phyloP scores from a whole-genome alignment of 768 basidiomycete species.

The Trametes maxima region DNA sequence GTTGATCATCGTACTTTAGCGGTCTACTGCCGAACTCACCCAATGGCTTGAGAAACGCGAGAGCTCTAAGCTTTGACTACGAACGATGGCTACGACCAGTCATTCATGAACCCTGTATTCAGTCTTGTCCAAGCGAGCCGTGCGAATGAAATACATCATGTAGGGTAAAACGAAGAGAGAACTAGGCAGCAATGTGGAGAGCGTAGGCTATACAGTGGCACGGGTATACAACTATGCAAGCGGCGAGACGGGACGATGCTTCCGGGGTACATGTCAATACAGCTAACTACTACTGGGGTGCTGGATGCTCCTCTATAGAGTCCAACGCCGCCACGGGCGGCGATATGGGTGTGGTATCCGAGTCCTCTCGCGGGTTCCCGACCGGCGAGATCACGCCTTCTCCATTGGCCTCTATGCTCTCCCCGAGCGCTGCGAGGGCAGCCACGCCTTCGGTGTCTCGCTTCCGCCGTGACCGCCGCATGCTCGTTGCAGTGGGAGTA shows the following conservation, averaged over 20 bases:
- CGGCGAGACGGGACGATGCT: background rate
- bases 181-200: slow-evolving; percentile 23
- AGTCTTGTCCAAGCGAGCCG: background rate
- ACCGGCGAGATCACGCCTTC: slow-evolving; percentile 1
- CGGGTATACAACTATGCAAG: slow-evolving; percentile 22
- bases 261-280: slow-evolving; percentile 17
- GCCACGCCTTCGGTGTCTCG: slow-evolving; percentile 20
- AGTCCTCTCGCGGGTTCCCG: slow-evolving; percentile 13
- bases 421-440: slow-evolving; percentile 17
- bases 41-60: slow-evolving; percentile 53
- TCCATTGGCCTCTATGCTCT: background rate
- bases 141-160: slow-evolving; percentile 16
- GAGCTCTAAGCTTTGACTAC: slow-evolving; percentile 15
- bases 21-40: slow-evolving; percentile 58
- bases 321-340: slow-evolving; percentile 15
- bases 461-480: slow-evolving; percentile 24
- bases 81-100: background rate
- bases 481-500: slow-evolving; percentile 25
- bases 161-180: slow-evolving; percentile 14
- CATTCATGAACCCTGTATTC: too few species aligned
- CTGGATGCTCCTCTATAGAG: slow-evolving; percentile 24
- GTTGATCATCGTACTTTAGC: slow-evolving; percentile 37
- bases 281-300: slow-evolving; percentile 18
- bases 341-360: slow-evolving; percentile 12
- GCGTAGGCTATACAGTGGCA: slow-evolving; percentile 25